Conservation (phyloP, 2,329 filamentous ascomycete species). For the Colletotrichum viniferum region DNA sequence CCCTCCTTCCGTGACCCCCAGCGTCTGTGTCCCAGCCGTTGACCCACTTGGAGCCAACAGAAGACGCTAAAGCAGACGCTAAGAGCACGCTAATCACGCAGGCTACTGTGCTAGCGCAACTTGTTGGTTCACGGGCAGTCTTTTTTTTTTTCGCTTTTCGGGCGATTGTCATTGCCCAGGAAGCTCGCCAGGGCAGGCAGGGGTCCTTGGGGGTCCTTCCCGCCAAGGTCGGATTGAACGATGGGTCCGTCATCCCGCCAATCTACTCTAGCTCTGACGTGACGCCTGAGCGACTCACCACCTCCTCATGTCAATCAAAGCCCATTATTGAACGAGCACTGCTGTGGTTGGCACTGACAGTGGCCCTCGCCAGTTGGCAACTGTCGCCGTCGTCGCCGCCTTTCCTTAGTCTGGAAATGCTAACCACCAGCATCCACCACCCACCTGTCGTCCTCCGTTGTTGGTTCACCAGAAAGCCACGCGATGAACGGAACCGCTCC, state of each 20-base stretch:
- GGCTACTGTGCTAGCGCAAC: background rate
- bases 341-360: background rate
- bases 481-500: background rate
- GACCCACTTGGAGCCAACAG: background rate
- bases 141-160: background rate
- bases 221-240: background rate
- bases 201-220: background rate
- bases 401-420: background rate
- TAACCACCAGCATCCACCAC: background rate
- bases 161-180: background rate
- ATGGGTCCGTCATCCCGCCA: conserved; percentile 11
- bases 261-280: background rate
- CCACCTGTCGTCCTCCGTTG: background rate
- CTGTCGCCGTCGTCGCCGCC: background rate
- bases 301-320: background rate
- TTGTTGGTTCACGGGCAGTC: conserved; percentile 3
- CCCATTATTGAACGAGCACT: background rate
- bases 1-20: background rate
- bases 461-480: background rate
- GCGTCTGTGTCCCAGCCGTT: background rate
- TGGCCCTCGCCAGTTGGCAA: background rate
- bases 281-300: background rate
- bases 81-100: background rate
- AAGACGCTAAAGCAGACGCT: background rate
- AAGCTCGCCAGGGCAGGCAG: background rate